These are phyloP conservation scores for Trichoderma atrobrunneum DNA, from an alignment of 2,329 filamentous ascomycete species.

Conservation along the genomic window DNA sequence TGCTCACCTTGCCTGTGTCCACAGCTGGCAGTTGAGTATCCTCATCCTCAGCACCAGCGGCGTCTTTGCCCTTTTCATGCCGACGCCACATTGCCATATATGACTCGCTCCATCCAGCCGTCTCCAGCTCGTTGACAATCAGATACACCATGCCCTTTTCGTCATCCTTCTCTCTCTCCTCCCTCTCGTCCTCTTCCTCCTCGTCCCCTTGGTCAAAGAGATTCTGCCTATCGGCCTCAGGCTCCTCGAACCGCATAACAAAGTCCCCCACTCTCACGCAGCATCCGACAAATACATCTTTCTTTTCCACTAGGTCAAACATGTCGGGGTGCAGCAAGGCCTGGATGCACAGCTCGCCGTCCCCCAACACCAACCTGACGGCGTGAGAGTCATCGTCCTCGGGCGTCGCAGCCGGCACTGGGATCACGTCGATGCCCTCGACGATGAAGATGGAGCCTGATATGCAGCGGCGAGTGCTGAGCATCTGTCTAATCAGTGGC, in stretches of 20 bases:
- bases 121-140: slow-evolving; percentile 43
- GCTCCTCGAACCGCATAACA: slow-evolving; percentile 27
- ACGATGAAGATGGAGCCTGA: slow-evolving; percentile 51
- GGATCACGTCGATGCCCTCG: slow-evolving; percentile 41
- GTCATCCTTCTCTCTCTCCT: background rate
- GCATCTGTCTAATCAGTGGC: slow-evolving; percentile 47
- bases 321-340: slow-evolving; percentile 46
- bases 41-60: background rate
- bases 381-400: slow-evolving; percentile 40
- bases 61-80: slow-evolving; percentile 17
- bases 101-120: slow-evolving; percentile 48
- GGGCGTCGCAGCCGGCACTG: slow-evolving; percentile 30
- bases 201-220: background rate
- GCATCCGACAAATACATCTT: slow-evolving; percentile 46
- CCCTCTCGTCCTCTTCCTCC: slow-evolving; percentile 1
- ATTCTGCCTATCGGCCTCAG: background rate
- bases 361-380: slow-evolving; percentile 49
- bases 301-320: slow-evolving; percentile 47
- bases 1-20: background rate
- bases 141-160: slow-evolving; percentile 41
- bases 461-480: slow-evolving; percentile 47
- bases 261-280: slow-evolving; percentile 49
- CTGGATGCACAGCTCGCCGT: slow-evolving; percentile 55
- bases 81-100: slow-evolving; percentile 30
- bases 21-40: background rate